Conservation (phyloP, 352 stramenopile species). For the Nannochloropsis limnetica region DNA sequence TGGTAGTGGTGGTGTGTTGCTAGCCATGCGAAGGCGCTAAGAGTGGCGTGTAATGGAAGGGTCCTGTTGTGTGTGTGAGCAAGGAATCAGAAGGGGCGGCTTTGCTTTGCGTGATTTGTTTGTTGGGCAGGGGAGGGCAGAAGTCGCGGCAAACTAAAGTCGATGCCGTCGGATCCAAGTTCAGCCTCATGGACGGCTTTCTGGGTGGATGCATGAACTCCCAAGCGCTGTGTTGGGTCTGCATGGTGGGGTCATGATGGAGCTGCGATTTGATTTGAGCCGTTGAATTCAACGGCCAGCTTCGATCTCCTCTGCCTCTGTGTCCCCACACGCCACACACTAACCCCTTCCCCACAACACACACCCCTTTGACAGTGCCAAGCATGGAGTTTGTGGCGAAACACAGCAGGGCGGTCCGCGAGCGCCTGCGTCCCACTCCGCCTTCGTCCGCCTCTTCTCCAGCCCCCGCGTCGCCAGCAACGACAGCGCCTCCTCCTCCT, state of each 20-base stretch:
- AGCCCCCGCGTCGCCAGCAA: no score
- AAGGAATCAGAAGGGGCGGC: background rate
- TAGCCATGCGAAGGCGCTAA: background rate
- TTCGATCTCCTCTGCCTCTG: background rate
- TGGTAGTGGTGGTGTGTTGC: background rate
- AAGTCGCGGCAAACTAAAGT: background rate
- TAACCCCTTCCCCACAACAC: background rate
- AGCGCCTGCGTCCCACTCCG: background rate
- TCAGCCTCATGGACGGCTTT: background rate
- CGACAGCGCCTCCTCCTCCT: background rate
- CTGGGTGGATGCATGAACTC: background rate
- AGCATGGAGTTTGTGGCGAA: background rate
- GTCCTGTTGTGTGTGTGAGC: background rate
- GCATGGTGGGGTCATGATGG: background rate
- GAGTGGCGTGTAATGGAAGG: background rate
- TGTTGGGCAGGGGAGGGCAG: background rate
- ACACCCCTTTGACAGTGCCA: background rate
- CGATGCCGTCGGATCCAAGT: background rate
- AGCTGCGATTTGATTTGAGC: background rate
- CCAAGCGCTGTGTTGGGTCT: background rate
- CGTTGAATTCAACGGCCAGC: background rate
- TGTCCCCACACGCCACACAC: background rate
- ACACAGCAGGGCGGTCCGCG: background rate
- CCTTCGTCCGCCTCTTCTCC: background rate
- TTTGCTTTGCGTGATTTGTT: background rate